phyloP scores from a whole-genome alignment of 805 yeast species.

The Vanderwaltozyma verrucispora region DNA sequence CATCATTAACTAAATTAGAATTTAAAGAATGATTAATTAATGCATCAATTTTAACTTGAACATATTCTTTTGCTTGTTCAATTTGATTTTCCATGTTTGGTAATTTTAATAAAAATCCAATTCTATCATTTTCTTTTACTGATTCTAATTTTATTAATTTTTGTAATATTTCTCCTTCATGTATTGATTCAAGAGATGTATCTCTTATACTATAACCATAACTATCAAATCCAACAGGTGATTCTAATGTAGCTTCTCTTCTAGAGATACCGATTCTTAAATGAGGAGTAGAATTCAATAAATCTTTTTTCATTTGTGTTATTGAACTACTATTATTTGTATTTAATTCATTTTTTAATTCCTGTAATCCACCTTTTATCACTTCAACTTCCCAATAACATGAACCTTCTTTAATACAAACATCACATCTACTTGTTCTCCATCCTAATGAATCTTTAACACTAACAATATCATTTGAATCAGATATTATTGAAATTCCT shows the following conservation, averaged over 20 bases:
- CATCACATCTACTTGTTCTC: constrained; percentile 66
- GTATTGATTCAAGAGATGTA: constrained; percentile 61
- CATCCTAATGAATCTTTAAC: constrained; percentile 66
- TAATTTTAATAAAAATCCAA: constrained; percentile 66
- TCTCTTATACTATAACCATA: constrained; percentile 90
- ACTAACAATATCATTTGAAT: constrained; percentile 21
- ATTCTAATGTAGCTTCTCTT: constrained; percentile 81
- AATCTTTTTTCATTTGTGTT: constrained; percentile 13
- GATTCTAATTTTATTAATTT: constrained; percentile 37
- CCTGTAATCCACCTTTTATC: constrained; percentile 24
- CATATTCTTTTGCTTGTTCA: constrained; percentile 31
- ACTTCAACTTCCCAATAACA: constrained; percentile 75
- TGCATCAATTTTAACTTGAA: constrained; percentile 24
- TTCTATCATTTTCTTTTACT: constrained; percentile 65
- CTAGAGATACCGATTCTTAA: constrained; percentile 78
- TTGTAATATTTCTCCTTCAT: constrained; percentile 32
- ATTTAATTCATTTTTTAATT: constrained; percentile 6
- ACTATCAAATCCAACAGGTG: constrained; percentile 93
- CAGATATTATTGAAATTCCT: constrained; percentile 38
- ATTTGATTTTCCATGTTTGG: constrained; percentile 45
- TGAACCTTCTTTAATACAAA: constrained; percentile 65
- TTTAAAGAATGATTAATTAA: constrained; percentile 5
- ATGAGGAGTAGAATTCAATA: constrained; percentile 35
- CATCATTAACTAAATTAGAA: background rate
- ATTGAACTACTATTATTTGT: background rate